Evolutionary conservation across 75 land plant genomes (phyloP).

Genomic region (Picea glauca): DNA sequence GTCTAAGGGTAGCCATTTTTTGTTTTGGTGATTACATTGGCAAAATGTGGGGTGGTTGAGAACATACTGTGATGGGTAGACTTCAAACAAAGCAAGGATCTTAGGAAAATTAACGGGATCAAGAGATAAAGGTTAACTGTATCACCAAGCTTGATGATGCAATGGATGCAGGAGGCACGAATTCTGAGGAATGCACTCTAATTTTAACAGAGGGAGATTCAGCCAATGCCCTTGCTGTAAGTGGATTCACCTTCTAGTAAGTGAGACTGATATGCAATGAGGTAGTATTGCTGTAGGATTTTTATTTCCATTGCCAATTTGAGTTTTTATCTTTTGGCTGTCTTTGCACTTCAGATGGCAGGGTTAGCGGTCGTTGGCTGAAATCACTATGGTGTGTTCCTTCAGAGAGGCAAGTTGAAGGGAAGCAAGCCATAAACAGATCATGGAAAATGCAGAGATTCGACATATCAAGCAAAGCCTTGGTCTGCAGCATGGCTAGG

Average conservation of each 20-base stretch:
- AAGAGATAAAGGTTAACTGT: conserved; percentile 61
- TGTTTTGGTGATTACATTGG: conserved; percentile 32
- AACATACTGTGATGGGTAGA: conserved; percentile 87
- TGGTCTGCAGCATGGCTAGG: conserved; percentile 85
- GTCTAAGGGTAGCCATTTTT: neutral
- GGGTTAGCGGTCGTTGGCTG: conserved; percentile 93
- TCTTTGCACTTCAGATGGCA: conserved; percentile 60
- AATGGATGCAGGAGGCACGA: conserved; percentile 85
- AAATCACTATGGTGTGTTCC: conserved; percentile 85
- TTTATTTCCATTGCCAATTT: neutral
- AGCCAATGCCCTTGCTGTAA: conserved; percentile 95
- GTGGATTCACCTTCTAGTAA: conserved; percentile 8
- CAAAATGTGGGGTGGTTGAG: conserved; percentile 87
- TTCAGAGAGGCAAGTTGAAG: conserved; percentile 86
- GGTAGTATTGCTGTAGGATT: neutral
- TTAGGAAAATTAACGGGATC: conserved; percentile 92
- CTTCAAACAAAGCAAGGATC: conserved; percentile 90
- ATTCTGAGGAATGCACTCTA: conserved; percentile 87
- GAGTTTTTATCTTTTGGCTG: neutral
- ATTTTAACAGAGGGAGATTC: conserved; percentile 99
- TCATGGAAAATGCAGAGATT: conserved; percentile 85
- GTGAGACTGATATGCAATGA: neutral
- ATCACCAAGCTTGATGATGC: conserved; percentile 91
- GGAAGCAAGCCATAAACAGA: conserved; percentile 79
- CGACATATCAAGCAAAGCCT: conserved; percentile 78